phyloP scores from a whole-genome alignment of 441 rosid species.

The Metrosideros polymorpha region DNA sequence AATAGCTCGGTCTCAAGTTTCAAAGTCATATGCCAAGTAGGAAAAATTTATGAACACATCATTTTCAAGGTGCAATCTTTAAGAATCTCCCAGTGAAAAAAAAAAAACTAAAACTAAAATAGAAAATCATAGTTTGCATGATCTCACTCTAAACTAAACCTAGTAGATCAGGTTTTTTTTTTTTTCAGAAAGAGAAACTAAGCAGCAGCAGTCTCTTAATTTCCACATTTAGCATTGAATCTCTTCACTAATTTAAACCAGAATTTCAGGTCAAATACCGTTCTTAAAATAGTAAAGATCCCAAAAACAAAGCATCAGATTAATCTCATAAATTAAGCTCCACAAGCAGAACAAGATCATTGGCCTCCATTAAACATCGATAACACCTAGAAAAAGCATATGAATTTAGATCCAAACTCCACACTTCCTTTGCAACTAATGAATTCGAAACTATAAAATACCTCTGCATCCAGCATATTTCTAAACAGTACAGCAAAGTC shows the following conservation, averaged over 20 bases:
- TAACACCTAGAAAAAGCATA: slow-evolving; percentile 59
- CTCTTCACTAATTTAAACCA: not conserved
- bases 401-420: slow-evolving; percentile 1
- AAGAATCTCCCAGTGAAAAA: not conserved
- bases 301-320: not conserved
- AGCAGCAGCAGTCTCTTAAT: no score
- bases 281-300: not conserved
- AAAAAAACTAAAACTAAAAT: not conserved
- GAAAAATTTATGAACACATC: not conserved
- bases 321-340: not conserved
- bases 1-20: not conserved
- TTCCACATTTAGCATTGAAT: no score
- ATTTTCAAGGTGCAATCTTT: not conserved
- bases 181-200: no score
- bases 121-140: not conserved
- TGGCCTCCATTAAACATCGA: slow-evolving; percentile 48
- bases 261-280: not conserved
- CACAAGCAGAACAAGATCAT: not conserved
- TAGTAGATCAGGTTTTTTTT: not conserved
- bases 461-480: slow-evolving; percentile 99
- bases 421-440: not conserved
- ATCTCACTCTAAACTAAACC: not conserved
- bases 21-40: not conserved
- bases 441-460: slow-evolving; percentile 9
- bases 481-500: slow-evolving; percentile 93